A percentile compares a stretch with the other conserved stretches of the same genome.
phyloP scores from a whole-genome alignment of 257 asterid species.

The Ajuga chamaepitys region DNA sequence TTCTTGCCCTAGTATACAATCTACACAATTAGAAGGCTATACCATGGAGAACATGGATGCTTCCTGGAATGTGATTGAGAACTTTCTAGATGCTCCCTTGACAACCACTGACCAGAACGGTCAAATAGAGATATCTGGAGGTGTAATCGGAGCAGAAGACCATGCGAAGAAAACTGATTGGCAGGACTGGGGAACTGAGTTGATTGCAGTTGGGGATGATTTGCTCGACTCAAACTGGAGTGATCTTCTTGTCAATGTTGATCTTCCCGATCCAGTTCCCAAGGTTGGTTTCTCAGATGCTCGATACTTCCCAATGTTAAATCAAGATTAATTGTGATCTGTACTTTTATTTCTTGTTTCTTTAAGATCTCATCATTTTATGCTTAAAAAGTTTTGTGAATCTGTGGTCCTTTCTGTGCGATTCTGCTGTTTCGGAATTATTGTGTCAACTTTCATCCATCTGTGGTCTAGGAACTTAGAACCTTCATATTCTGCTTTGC shows the following conservation, averaged over 20 bases:
- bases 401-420: too few relatives aligned
- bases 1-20: constrained; percentile 20
- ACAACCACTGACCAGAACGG: constrained; percentile 24
- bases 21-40: constrained; percentile 25
- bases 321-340: too few relatives aligned
- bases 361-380: too few relatives aligned
- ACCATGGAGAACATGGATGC: constrained; percentile 18
- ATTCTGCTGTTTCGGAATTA: too few relatives aligned
- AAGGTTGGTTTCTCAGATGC: constrained; percentile 45
- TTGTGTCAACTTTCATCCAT: too few relatives aligned
- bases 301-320: too few relatives aligned
- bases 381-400: too few relatives aligned
- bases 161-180: constrained; percentile 35
- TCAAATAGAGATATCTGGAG: constrained; percentile 35
- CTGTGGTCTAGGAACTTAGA: too few relatives aligned
- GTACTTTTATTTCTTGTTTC: too few relatives aligned
- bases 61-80: constrained; percentile 39
- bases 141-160: constrained; percentile 28
- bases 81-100: constrained; percentile 32
- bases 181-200: constrained; percentile 62
- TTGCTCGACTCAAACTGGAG: constrained; percentile 52
- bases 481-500: too few relatives aligned
- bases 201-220: constrained; percentile 41
- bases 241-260: constrained; percentile 49
- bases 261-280: constrained; percentile 45